Percentiles rank a stretch among this genome's conserved stretches.
Conservation (phyloP, 352 stramenopile genomes). For the Saprolegnia diclina region DNA sequence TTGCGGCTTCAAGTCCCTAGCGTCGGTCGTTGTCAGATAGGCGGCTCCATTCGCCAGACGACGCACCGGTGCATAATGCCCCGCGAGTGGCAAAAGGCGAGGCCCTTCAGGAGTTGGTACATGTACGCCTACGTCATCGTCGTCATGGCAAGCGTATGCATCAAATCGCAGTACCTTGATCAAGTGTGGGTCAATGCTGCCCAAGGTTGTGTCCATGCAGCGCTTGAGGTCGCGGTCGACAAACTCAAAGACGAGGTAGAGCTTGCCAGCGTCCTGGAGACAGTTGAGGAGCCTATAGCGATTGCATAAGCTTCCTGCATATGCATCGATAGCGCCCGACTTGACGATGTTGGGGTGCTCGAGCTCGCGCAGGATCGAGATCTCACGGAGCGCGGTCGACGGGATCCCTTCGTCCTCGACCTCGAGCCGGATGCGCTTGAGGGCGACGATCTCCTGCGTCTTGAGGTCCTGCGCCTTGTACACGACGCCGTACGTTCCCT, state of each 20-base stretch:
- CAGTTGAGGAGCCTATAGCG: conserved; percentile 85
- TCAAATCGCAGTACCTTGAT: conserved; percentile 43
- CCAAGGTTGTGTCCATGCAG: conserved; percentile 89
- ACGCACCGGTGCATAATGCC: conserved; percentile 78
- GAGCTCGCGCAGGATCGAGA: conserved; percentile 95
- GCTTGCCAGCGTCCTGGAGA: conserved; percentile 91
- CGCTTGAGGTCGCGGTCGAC: conserved; percentile 98
- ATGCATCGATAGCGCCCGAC: conserved; percentile 30
- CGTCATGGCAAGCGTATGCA: neutral
- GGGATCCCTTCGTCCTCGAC: conserved; percentile 99
- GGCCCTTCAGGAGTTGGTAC: conserved; percentile 81
- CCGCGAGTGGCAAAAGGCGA: conserved; percentile 83
- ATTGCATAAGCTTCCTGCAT: neutral
- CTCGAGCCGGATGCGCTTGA: conserved; percentile 97
- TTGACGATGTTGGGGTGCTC: conserved; percentile 98
- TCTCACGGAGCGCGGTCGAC: conserved; percentile 97
- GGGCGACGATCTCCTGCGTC: conserved; percentile 88
- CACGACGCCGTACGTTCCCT: conserved; percentile 96
- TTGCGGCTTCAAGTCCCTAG: conserved; percentile 22
- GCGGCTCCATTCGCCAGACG: no score
- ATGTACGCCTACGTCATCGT: conserved; percentile 32
- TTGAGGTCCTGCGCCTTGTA: conserved; percentile 94
- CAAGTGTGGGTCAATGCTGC: conserved; percentile 46
- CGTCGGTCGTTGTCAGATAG: neutral
- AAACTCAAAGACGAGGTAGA: conserved; percentile 99